A percentile compares a stretch with the other conserved stretches of the same genome.
phyloP scores from a whole-genome alignment of 2,329 filamentous ascomycete genomes.

The Sporothrix phasma region DNA sequence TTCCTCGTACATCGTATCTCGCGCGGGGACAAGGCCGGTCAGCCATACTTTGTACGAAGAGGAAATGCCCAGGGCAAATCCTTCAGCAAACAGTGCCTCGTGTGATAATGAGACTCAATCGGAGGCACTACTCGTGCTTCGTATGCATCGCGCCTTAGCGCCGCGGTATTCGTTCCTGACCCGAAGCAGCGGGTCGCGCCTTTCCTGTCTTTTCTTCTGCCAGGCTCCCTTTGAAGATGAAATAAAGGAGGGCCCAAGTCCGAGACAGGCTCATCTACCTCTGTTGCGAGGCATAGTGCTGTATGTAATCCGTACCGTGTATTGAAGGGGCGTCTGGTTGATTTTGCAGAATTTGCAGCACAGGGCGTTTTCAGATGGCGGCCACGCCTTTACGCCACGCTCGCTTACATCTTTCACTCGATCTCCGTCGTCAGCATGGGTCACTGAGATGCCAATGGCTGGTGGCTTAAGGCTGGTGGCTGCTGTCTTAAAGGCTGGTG shows the following conservation, averaged over 20 bases:
- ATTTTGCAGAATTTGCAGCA: not conserved
- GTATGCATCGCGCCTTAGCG: not conserved
- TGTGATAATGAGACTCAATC: slow-evolving; percentile 6
- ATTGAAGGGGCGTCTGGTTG: not conserved
- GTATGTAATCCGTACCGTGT: too few relatives aligned
- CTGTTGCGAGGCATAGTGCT: too few relatives aligned
- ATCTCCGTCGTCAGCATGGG: not conserved
- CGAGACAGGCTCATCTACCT: too few relatives aligned
- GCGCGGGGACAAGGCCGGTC: too few relatives aligned
- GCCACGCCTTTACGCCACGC: not conserved
- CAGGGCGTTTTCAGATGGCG: not conserved
- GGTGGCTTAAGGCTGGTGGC: too few relatives aligned
- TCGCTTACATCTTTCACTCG: too few relatives aligned
- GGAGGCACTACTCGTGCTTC: not conserved
- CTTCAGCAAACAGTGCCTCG: too few relatives aligned
- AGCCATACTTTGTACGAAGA: too few relatives aligned
- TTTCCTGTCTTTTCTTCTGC: not conserved
- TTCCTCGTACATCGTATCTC: too few relatives aligned
- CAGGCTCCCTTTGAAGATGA: not conserved
- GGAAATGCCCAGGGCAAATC: too few relatives aligned
- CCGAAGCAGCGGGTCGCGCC: slow-evolving; percentile 9
- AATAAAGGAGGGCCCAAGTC: not conserved
- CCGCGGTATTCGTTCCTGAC: slow-evolving; percentile 11
- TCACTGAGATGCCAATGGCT: not conserved
- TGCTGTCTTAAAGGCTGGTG: not conserved